Conservation (phyloP, 1,284 basidiomycete species). For the Apiotrichum porosum region DNA sequence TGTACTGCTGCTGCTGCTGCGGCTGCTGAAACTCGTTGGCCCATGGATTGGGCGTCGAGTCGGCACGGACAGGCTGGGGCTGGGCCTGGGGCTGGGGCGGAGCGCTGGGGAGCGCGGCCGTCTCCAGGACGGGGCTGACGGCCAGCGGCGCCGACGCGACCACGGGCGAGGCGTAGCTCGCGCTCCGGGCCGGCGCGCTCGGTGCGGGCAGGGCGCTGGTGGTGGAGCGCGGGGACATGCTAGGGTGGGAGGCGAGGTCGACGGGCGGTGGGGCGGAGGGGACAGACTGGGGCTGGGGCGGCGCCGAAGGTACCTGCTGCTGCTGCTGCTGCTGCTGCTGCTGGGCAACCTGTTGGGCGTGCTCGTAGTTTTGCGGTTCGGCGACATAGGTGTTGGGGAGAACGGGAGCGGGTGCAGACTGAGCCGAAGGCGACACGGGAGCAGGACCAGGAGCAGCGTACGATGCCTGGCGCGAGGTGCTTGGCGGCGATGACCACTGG, state of each 20-base stretch:
- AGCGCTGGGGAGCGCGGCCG: background rate
- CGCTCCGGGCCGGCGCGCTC: constrained; percentile 4
- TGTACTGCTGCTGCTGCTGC: constrained; percentile 13
- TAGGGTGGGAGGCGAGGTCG: constrained; percentile 26
- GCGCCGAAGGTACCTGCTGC: constrained; percentile 5
- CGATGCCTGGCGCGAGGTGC: constrained; percentile 20
- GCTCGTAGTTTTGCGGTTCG: constrained; percentile 8
- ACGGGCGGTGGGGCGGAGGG: constrained; percentile 24
- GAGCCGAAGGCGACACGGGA: too few relatives aligned
- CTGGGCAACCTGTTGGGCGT: constrained; percentile 1
- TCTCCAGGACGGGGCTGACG: background rate
- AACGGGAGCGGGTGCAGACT: background rate
- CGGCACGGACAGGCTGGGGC: too few relatives aligned
- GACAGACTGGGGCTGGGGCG: background rate
- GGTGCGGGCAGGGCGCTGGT: constrained; percentile 41
- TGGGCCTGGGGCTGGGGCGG: background rate
- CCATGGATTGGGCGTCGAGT: background rate
- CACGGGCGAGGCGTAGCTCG: constrained; percentile 1
- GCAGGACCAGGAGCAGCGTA: constrained; percentile 12
- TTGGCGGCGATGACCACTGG: background rate
- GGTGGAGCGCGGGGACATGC: constrained; percentile 16
- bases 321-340: too few relatives aligned
- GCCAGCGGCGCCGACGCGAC: constrained; percentile 1
- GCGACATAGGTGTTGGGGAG: constrained; percentile 7
- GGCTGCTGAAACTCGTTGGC: constrained; percentile 3